Conservation (phyloP, 345 rosid species). For the Acer yangbiense region DNA sequence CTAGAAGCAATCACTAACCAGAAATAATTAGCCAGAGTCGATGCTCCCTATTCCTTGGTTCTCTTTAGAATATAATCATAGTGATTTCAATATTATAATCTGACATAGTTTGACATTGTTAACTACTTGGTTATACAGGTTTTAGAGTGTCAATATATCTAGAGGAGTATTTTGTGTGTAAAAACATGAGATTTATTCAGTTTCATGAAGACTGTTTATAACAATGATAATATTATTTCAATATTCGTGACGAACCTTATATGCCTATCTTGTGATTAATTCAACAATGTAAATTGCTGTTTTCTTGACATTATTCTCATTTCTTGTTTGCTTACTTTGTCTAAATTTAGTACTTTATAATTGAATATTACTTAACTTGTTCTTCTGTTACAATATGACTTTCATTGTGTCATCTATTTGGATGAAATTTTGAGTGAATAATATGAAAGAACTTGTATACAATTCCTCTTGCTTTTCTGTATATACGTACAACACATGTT, state of each 20-base stretch:
- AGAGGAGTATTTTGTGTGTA: too few species aligned
- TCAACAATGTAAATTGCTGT: constrained; percentile 72
- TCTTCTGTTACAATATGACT: background rate
- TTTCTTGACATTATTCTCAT: constrained; percentile 3
- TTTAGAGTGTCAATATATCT: too few species aligned
- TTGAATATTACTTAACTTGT: background rate
- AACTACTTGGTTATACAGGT: too few species aligned
- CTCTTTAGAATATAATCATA: too few species aligned
- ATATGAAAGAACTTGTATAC: background rate
- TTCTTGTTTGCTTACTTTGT: background rate
- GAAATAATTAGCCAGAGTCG: too few species aligned
- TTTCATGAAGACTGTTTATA: too few species aligned
- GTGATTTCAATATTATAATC: too few species aligned
- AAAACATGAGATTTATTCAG: too few species aligned
- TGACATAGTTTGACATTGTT: too few species aligned
- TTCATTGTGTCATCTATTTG: background rate
- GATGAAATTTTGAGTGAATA: constrained; percentile 2
- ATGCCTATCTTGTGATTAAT: constrained; percentile 96
- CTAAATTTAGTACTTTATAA: background rate
- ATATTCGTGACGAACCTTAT: constrained; percentile 95
- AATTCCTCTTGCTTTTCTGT: background rate
- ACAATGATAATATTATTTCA: constrained; percentile 36
- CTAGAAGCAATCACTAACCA: too few species aligned
- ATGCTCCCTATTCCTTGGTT: too few species aligned
- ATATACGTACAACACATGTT: background rate